Base-by-base conservation (phyloP, 139 green algal genomes). In the Pleodorina starrii region DNA sequence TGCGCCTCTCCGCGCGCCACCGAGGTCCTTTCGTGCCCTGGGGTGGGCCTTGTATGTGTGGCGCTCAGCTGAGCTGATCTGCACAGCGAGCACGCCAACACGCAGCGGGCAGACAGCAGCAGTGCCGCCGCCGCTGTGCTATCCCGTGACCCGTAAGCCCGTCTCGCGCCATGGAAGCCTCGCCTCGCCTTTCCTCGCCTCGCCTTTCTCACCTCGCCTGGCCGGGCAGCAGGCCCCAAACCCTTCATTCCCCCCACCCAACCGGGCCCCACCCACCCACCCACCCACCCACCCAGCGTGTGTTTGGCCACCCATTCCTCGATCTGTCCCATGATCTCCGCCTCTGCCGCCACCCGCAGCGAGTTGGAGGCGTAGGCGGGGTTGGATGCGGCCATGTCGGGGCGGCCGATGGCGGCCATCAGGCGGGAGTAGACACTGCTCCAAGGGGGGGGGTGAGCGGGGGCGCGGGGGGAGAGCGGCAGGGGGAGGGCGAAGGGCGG, bases 371-470 rank as follows among this genome's bases (percentile, higher is more conserved):
- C 92, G 85, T 93, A 97, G n/a, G 79, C 42, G 6, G 93, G 92
- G 91, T 97, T 97, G 51, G 82, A 72, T 5, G 93, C 76, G 25
- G 63, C 89, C 93, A 98, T 96, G 68, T 98, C 95, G 1, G 91
- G 84, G 43, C 93, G 86, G 5, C 96, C 96, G 21, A 98, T 92
- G 25, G 96, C 96, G 5, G 84, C 71, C 92, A 98, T 97, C 6
- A 98, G 93, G 25, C 96, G 88, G 43, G 89, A 93, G 91, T 97
- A 98, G 32, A 98, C 91, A 19, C 82, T 94, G 89, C 94, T 90
- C 46, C 38, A 57, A 5, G 51, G 54, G 78, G 73, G 44, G 73
- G 23, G 43, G 35, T 25, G 36, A 50, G 71, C 40, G 21, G 40
- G 71, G 21, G 2, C 19, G 40, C 3, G 40, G 71, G 40, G 40